Evolutionary conservation across 352 stramenopile species (phyloP), one percentile per base, ranked within the genome.

Genomic region (Globisporangium paroecandrum): DNA sequence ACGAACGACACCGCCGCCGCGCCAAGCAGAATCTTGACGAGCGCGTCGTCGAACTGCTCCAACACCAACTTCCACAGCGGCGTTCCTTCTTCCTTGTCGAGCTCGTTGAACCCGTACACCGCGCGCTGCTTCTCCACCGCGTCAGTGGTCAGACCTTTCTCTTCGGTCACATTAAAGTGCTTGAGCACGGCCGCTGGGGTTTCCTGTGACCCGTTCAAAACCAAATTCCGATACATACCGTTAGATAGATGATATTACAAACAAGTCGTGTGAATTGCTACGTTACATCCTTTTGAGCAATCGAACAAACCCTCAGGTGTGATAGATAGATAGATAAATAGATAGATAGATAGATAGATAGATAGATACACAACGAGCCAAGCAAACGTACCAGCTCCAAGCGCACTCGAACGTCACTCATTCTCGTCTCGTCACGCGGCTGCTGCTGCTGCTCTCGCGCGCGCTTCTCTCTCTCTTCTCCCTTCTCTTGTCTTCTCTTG

Each of bases 41-140:
- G 82, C 49, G 94, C 91, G 78, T 99, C 98, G 77, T 99, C 93
- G 82, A 99, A 99, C 82, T 99, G 98, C 80, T 99, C 96, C 34
- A 99, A 73, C 71, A 99, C 95, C 8, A 99, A 83, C 82, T 97
- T 94, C 92, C 89, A 98, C 38, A 97, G 74, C 27, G 91, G 88
- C 67, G 87, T 97, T 51, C 75, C 78, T 51, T 96, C 87, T 71
- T 97, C 90, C 75, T 97, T 96, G 64, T 90, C 89, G 54, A 97
- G 76, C 69, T 97, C 92, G 61, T 98, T 97, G 66, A 73, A 95
- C 64, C 92, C 92, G 65, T 88, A 78, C 38, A 66, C 38, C 2
- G 76, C 74, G 62, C 82, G 87, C 49, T 78, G 77, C 68, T 85
- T 81, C 54, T 80, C 75, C 36, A 94, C 85, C 9, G 86, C 77